Evolutionary conservation across 257 asterid genomes (phyloP).

Genomic region (Paulownia fortunei): DNA sequence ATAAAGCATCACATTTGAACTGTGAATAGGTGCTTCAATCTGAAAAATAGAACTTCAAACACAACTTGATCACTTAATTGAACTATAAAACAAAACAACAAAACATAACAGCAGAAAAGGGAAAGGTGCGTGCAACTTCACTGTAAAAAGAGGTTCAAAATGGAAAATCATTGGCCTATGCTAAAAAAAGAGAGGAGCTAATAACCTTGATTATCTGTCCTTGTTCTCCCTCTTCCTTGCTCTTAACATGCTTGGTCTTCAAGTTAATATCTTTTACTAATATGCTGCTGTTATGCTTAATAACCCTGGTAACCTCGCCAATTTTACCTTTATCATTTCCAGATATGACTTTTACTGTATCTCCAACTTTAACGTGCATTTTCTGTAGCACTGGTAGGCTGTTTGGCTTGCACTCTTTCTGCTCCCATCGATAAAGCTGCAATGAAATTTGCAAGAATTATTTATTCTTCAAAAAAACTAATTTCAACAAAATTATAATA

Average conservation of each 20-base stretch:
- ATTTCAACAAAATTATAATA: too few species aligned
- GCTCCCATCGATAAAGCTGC: conserved; percentile 92
- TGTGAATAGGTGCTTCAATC: conserved; percentile 97
- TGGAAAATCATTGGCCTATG: not conserved
- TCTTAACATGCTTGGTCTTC: conserved; percentile 95
- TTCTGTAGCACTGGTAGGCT: conserved; percentile 89
- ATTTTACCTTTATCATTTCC: conserved; percentile 92
- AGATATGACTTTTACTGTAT: conserved; percentile 85
- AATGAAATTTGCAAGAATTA: conserved; percentile 13
- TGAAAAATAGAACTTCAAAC: conserved; percentile 40
- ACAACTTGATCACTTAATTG: not conserved
- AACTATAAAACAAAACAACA: not conserved
- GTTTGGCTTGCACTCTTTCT: conserved; percentile 96
- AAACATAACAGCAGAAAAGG: too few species aligned
- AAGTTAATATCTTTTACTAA: conserved; percentile 78
- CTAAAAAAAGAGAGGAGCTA: conserved; percentile 2
- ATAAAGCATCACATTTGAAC: conserved; percentile 98
- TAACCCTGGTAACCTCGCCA: conserved; percentile 72
- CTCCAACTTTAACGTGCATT: conserved; percentile 94
- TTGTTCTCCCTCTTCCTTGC: conserved; percentile 76
- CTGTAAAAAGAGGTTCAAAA: too few species aligned
- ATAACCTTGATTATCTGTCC: conserved; percentile 91
- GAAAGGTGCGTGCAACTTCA: too few species aligned
- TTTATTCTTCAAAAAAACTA: too few species aligned
- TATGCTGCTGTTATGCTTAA: conserved; percentile 79